A percentile compares a stretch with the other conserved stretches of the same genome.
Evolutionary conservation across 345 rosid species (phyloP).

Genomic region (Eutrema japonicum): DNA sequence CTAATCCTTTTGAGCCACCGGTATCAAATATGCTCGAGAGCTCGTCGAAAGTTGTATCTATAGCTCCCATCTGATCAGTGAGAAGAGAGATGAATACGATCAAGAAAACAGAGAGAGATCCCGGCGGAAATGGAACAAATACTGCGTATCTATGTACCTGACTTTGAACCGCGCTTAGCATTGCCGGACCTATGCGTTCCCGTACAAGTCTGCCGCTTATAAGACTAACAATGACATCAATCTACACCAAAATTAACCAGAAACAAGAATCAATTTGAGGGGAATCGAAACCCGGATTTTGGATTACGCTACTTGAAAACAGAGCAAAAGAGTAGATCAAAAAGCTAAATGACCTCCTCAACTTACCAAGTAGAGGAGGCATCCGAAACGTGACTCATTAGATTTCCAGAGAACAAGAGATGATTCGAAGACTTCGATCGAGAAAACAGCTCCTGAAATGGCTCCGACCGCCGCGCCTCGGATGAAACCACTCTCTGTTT

Average conservation of each 20-base stretch:
- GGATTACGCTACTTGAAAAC: neutral
- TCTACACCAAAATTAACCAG: constrained; percentile 51
- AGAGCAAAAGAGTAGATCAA: neutral
- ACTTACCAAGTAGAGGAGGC: constrained; percentile 93
- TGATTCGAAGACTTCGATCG: constrained; percentile 97
- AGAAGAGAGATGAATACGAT: neutral
- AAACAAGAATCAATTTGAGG: constrained; percentile 16
- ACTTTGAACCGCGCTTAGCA: constrained; percentile 99
- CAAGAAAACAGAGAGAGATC: constrained; percentile 13
- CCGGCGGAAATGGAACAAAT: neutral
- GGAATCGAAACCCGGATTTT: neutral
- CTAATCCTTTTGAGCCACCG: constrained; percentile 70
- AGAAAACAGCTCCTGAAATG: constrained; percentile 98
- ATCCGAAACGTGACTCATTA: constrained; percentile 86
- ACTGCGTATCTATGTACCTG: constrained; percentile 57
- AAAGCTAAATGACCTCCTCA: constrained; percentile 24
- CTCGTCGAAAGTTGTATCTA: constrained; percentile 78
- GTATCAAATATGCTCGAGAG: constrained; percentile 86
- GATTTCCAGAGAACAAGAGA: constrained; percentile 96
- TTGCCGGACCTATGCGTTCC: constrained; percentile 97
- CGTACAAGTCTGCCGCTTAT: constrained; percentile 98
- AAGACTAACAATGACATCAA: constrained; percentile 97
- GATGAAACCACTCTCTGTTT: constrained; percentile 97
- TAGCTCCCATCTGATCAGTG: constrained; percentile 84
- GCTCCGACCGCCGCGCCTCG: constrained; percentile 99